Evolutionary conservation across 495 filamentous ascomycete genomes (phyloP).

Genomic region (Articulospora tetracladia): DNA sequence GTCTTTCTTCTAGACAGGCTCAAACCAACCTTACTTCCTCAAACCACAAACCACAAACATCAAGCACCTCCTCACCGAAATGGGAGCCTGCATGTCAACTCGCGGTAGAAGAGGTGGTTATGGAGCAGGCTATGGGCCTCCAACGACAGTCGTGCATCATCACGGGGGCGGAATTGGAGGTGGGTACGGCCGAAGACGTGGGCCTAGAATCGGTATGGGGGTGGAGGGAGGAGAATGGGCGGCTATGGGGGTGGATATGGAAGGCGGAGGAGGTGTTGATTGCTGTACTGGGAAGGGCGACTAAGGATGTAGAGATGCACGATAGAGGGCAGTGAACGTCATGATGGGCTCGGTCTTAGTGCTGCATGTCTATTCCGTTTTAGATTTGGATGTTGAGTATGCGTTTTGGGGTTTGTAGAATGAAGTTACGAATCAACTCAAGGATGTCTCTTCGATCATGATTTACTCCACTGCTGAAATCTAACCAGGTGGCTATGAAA

Average conservation of each 20-base stretch:
- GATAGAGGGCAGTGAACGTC: too few species aligned
- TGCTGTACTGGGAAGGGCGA: too few species aligned
- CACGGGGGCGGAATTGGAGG: background rate
- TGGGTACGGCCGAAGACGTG: background rate
- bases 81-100: background rate
- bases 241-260: background rate
- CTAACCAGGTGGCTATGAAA: too few species aligned
- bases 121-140: background rate
- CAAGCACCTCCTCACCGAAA: background rate
- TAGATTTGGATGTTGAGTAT: too few species aligned
- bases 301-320: too few species aligned
- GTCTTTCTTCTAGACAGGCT: background rate
- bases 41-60: background rate
- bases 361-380: too few species aligned
- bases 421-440: too few species aligned
- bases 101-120: background rate
- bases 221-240: background rate
- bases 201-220: background rate
- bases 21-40: background rate
- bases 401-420: too few species aligned
- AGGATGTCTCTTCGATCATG: too few species aligned
- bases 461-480: too few species aligned
- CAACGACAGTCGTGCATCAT: background rate
- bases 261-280: background rate
- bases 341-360: too few species aligned